Percentiles rank a stretch among this genome's conserved stretches.
These are phyloP conservation scores for Ustulina deusta DNA, from an alignment of 2,329 filamentous ascomycete species.

Conservation along the genomic window DNA sequence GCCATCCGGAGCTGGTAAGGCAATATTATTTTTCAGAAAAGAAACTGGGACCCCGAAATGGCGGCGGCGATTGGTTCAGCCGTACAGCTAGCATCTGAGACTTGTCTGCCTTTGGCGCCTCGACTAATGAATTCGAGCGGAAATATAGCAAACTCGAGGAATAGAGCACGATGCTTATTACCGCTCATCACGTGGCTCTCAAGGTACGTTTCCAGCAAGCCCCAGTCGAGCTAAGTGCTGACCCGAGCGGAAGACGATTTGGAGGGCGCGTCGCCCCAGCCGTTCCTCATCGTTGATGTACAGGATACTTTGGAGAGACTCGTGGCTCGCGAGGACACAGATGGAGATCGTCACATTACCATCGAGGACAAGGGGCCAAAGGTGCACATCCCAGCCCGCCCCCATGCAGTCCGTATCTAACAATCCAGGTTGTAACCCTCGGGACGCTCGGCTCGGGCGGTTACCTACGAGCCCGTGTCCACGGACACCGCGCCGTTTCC, in stretches of 20 bases:
- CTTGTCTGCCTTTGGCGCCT: not conserved
- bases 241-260: conserved; percentile 4
- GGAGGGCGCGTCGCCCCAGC: not conserved
- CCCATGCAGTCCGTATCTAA: not conserved
- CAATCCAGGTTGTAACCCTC: conserved; percentile 6
- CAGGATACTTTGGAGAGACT: conserved; percentile 5
- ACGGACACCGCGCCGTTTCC: conserved; percentile 3
- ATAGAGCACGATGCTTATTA: not conserved
- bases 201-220: not conserved
- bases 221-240: not conserved
- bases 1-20: conserved; percentile 8
- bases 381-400: not conserved
- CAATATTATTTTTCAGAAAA: not conserved
- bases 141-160: conserved; percentile 3
- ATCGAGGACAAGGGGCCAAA: conserved; percentile 21
- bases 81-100: not conserved
- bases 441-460: conserved; percentile 2
- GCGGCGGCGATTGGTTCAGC: not conserved
- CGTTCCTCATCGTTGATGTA: conserved; percentile 17
- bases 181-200: not conserved
- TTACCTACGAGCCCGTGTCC: not conserved
- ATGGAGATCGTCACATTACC: conserved; percentile 19
- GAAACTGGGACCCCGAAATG: not conserved
- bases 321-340: conserved; percentile 7
- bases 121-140: not conserved